These are phyloP conservation scores for Penicillium sp. DNA, from an alignment of 2,329 filamentous ascomycete species.

Conservation along the genomic window DNA sequence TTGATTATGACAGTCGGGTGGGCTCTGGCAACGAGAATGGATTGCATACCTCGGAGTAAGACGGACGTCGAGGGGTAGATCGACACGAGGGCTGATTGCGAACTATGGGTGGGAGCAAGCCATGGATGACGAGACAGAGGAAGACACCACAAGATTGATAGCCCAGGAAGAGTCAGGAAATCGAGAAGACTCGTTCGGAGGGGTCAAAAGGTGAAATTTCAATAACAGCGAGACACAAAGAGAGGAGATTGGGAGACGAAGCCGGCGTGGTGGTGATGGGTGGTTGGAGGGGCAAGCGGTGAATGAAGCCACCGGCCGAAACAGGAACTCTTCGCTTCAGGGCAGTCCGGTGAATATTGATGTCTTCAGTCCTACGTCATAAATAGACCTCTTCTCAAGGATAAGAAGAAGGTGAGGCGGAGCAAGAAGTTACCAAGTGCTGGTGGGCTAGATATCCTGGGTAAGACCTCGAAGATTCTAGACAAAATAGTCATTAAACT, in stretches of 20 bases:
- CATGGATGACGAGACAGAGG: slow-evolving; percentile 14
- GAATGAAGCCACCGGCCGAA: slow-evolving; percentile 28
- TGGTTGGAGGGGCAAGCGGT: slow-evolving; percentile 33
- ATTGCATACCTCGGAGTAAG: slow-evolving; percentile 24
- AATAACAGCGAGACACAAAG: background rate
- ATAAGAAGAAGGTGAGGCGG: background rate
- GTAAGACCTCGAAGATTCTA: background rate
- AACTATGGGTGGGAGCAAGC: slow-evolving; percentile 23
- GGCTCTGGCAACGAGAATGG: slow-evolving; percentile 16
- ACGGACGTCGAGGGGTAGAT: slow-evolving; percentile 19
- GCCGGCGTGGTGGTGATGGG: background rate
- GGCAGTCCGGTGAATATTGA: slow-evolving; percentile 14
- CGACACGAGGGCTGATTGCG: slow-evolving; percentile 5
- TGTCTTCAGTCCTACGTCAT: slow-evolving; percentile 31
- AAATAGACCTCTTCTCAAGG: background rate
- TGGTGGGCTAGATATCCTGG: background rate
- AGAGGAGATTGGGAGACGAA: background rate
- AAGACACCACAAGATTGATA: background rate
- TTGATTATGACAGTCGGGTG: slow-evolving; percentile 4
- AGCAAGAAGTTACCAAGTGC: background rate
- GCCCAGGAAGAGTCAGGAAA: background rate
- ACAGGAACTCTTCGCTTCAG: slow-evolving; percentile 20
- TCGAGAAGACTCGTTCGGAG: background rate
- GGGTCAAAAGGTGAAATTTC: background rate
- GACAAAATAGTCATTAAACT: background rate